A percentile compares a stretch with the other conserved stretches of the same genome.
Evolutionary conservation across 139 green algal species (phyloP).

Genomic region (Zygnema circumcarinatum): DNA sequence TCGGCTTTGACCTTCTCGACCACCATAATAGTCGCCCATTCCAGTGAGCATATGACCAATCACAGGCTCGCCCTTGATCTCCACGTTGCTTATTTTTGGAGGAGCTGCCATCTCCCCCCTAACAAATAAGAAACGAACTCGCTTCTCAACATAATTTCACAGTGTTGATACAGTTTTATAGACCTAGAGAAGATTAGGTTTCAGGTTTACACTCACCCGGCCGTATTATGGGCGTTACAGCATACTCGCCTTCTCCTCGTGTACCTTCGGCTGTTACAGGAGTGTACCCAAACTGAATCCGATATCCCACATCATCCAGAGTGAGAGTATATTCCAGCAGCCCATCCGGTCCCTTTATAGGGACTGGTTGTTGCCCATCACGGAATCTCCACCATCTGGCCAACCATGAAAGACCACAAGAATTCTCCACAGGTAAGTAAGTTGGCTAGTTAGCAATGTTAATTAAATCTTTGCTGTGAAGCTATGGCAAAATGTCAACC

Average conservation of each 20-base stretch:
- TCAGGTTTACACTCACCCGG: neutral
- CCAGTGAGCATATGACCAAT: slow-evolving; percentile 23
- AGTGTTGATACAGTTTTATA: too few relatives aligned
- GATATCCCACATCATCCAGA: slow-evolving; percentile 9
- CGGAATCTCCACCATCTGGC: slow-evolving; percentile 6
- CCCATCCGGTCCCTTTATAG: neutral
- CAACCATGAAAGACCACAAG: too few relatives aligned
- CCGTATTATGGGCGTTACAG: neutral
- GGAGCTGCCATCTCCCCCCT: neutral
- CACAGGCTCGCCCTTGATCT: neutral
- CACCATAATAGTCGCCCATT: slow-evolving; percentile 23
- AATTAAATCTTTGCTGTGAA: too few relatives aligned
- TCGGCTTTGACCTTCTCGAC: slow-evolving; percentile 29
- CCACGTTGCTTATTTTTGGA: neutral
- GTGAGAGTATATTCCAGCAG: neutral
- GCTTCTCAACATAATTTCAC: too few relatives aligned
- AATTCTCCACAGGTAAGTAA: too few relatives aligned
- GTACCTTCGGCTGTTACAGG: neutral
- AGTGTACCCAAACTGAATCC: slow-evolving; percentile 15
- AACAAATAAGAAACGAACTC: neutral
- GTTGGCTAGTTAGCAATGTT: too few relatives aligned
- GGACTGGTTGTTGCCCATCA: neutral
- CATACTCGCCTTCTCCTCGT: neutral
- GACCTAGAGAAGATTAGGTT: too few relatives aligned
- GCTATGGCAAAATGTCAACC: too few relatives aligned